These are phyloP conservation scores for Ambrosiella cleistominuta DNA, from an alignment of 2,329 filamentous ascomycete species.

Conservation along the genomic window DNA sequence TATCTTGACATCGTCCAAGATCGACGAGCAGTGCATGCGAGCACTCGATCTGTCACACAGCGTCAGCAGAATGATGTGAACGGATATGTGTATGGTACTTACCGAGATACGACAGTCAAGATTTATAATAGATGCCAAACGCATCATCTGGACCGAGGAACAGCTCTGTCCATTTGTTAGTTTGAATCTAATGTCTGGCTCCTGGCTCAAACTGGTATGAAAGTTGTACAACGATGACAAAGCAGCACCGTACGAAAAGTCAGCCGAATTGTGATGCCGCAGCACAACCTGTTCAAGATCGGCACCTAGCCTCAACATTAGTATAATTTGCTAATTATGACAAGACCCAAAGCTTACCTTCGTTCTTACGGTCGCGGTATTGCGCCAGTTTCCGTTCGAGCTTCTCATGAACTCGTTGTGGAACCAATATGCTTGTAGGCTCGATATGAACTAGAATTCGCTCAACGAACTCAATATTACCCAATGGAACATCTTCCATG, in stretches of 20 bases:
- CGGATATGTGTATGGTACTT: conserved; percentile 15
- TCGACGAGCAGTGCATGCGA: conserved; percentile 74
- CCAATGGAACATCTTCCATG: conserved; percentile 57
- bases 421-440: conserved; percentile 38
- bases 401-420: conserved; percentile 27
- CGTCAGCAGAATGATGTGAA: not conserved
- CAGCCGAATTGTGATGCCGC: conserved; percentile 49
- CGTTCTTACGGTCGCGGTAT: conserved; percentile 9
- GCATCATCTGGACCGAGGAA: conserved; percentile 45
- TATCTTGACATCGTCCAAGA: conserved; percentile 43
- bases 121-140: conserved; percentile 53
- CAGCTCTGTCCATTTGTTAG: conserved; percentile 20
- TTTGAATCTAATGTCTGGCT: conserved; percentile 29
- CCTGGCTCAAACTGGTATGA: conserved; percentile 39
- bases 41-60: conserved; percentile 48
- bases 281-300: conserved; percentile 23
- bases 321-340: not conserved
- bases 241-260: conserved; percentile 54
- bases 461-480: conserved; percentile 51
- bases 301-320: not conserved
- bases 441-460: conserved; percentile 36
- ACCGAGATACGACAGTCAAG: conserved; percentile 57
- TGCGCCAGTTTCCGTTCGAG: conserved; percentile 16
- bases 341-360: not conserved
- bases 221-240: conserved; percentile 19